Evolutionary conservation across 805 yeast genomes (phyloP).

Genomic region (Zygosaccharomyces siamensis): DNA sequence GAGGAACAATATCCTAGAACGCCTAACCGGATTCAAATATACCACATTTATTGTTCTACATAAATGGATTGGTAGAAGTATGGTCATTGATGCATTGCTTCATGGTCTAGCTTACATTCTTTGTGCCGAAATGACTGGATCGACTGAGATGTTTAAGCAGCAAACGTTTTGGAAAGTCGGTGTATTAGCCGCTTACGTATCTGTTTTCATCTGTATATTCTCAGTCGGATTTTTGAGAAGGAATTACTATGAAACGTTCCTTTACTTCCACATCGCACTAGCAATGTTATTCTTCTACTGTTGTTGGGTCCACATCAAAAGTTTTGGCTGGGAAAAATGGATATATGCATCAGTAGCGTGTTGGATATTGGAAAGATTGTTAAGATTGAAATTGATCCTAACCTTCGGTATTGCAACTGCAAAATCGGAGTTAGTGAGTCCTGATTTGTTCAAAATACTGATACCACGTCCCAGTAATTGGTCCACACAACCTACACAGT

Average conservation of each 20-base stretch:
- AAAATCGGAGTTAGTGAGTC: constrained; percentile 15
- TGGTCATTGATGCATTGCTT: constrained; percentile 36
- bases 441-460: constrained; percentile 19
- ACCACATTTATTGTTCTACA: constrained; percentile 63
- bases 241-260: constrained; percentile 43
- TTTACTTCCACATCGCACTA: constrained; percentile 41
- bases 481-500: constrained; percentile 43
- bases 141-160: constrained; percentile 7
- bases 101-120: constrained; percentile 40
- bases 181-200: constrained; percentile 34
- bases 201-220: constrained; percentile 27
- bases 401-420: constrained; percentile 21
- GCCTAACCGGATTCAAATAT: constrained; percentile 58
- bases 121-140: constrained; percentile 30
- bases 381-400: constrained; percentile 35
- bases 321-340: constrained; percentile 42
- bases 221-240: constrained; percentile 36
- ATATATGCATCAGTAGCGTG: constrained; percentile 36
- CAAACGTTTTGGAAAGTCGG: constrained; percentile 41
- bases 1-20: constrained; percentile 62
- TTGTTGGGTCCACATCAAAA: constrained; percentile 44
- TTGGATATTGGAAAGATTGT: constrained; percentile 42
- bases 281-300: constrained; percentile 41
- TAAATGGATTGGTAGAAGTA: constrained; percentile 47
- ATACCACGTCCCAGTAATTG: constrained; percentile 29